Percentiles rank a stretch among this genome's conserved stretches.
These are phyloP conservation scores for Oryza meyeriana DNA, from an alignment of 176 grass and related monocot species.

Conservation along the genomic window DNA sequence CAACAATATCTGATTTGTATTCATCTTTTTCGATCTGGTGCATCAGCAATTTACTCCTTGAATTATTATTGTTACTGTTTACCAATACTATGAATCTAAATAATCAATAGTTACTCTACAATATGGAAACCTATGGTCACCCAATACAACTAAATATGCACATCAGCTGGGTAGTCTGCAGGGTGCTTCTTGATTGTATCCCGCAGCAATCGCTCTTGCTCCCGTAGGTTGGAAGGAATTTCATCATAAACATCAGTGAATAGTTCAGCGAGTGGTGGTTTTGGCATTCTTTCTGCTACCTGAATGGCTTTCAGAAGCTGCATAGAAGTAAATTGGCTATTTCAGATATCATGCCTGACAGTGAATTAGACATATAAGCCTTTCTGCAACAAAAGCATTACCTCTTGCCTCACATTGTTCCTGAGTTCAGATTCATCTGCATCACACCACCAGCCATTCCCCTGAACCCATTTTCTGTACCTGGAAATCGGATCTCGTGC, in stretches of 20 bases:
- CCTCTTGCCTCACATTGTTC: slow-evolving; percentile 70
- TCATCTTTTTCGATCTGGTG: slow-evolving; percentile 2
- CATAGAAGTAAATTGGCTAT: slow-evolving; percentile 5
- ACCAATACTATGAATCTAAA: slow-evolving; percentile 24
- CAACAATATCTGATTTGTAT: background rate
- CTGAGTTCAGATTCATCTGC: slow-evolving; percentile 74
- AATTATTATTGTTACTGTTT: slow-evolving; percentile 3
- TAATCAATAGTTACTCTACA: slow-evolving; percentile 14
- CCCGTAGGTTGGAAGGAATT: slow-evolving; percentile 68
- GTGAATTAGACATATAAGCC: background rate
- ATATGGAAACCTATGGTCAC: background rate
- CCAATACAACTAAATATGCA: slow-evolving; percentile 50
- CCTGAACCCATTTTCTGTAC: slow-evolving; percentile 94
- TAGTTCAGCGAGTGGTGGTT: slow-evolving; percentile 61
- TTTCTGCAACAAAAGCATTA: slow-evolving; percentile 28
- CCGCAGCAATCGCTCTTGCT: slow-evolving; percentile 66
- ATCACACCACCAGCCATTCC: slow-evolving; percentile 89
- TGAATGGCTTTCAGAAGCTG: slow-evolving; percentile 91
- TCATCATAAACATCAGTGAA: slow-evolving; percentile 89
- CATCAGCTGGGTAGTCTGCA: slow-evolving; percentile 71
- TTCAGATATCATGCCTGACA: background rate
- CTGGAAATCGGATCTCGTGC: slow-evolving; percentile 81
- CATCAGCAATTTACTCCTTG: slow-evolving; percentile 12
- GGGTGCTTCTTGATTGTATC: slow-evolving; percentile 72
- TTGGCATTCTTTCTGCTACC: slow-evolving; percentile 72